Conservation (phyloP, 2,329 filamentous ascomycete genomes). For the Ophiocordyceps robertsii region DNA sequence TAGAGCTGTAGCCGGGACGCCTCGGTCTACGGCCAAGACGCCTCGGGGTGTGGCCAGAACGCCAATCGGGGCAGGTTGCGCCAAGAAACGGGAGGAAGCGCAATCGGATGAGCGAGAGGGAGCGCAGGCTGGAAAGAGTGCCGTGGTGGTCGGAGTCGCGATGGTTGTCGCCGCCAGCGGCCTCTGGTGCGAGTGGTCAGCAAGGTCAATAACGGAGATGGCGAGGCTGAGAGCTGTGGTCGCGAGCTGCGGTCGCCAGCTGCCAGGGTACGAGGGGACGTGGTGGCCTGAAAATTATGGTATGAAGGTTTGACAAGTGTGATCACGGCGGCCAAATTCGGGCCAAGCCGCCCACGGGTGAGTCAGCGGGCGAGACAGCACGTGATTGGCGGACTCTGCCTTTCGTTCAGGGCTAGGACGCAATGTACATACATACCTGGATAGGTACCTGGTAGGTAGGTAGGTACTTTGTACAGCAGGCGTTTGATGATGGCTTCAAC, state of each 20-base stretch:
- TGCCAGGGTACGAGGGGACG: slow-evolving; percentile 4
- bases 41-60: slow-evolving; percentile 2
- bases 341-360: slow-evolving; percentile 8
- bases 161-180: background rate
- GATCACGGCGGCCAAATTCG: background rate
- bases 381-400: slow-evolving; percentile 10
- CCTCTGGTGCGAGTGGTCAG: background rate
- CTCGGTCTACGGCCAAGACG: too few species aligned
- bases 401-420: too few species aligned
- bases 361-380: slow-evolving; percentile 12
- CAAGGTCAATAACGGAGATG: background rate
- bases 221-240: slow-evolving; percentile 2
- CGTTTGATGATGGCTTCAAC: too few species aligned
- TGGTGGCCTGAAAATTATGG: slow-evolving; percentile 14
- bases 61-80: background rate
- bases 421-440: too few species aligned
- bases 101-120: background rate
- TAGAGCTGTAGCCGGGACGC: slow-evolving; percentile 1
- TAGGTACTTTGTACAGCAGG: too few species aligned
- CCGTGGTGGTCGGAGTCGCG: background rate
- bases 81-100: background rate
- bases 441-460: too few species aligned
- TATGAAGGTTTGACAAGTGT: slow-evolving; percentile 9
- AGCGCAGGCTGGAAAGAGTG: background rate
- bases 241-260: too few species aligned